Evolutionary conservation across 768 basidiomycete species (phyloP), one percentile per base, ranked within the genome.

Genomic region (Leucocoprinus birnbaumii): DNA sequence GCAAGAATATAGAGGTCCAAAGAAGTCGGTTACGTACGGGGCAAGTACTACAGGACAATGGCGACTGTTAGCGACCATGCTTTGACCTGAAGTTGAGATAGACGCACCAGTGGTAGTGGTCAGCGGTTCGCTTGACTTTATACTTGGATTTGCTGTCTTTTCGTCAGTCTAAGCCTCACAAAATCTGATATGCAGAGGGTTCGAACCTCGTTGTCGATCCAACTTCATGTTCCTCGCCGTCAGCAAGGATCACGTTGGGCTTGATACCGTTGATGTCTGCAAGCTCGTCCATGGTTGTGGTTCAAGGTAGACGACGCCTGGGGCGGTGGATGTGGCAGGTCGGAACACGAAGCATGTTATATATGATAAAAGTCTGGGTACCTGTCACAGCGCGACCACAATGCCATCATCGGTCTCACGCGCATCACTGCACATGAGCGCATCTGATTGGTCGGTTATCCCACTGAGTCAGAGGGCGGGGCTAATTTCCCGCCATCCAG

Each of bases 191-290:
- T 31, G 31, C 31, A 26, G 11, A 18, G 22, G 4, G 47, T 13
- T 44, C 63, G 25, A 53, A 73, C 74, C 74, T 72, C 3, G 71
- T 66, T 53, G 65, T 64, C 0, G 79, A 80, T 43, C 66, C 73
- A 18, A 78, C 74, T 53, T 80, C 77, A 25, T 65, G 66, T 55
- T 79, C 76, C 40, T 79, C 76, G 6, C 80, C 81, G 52, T 82
- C 80, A 25, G 58, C 62, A 2, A 83, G 61, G 47, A 68, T 51
- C 8, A 78, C 72, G 26, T 76, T 77, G 31, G 81, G 82, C 61
- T 76, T 77, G 51, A 80, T 65, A 13, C 81, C 80, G 58, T 77
- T 71, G 48, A 83, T 82, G 22, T 58, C 53, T 16, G 53, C 47
- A 16, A 54, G 31, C 13, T 51, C 26, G n/a, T 58, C 47, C 38